Base-by-base conservation (phyloP, 129 eudicot genomes). In the Escallonia rubra region DNA sequence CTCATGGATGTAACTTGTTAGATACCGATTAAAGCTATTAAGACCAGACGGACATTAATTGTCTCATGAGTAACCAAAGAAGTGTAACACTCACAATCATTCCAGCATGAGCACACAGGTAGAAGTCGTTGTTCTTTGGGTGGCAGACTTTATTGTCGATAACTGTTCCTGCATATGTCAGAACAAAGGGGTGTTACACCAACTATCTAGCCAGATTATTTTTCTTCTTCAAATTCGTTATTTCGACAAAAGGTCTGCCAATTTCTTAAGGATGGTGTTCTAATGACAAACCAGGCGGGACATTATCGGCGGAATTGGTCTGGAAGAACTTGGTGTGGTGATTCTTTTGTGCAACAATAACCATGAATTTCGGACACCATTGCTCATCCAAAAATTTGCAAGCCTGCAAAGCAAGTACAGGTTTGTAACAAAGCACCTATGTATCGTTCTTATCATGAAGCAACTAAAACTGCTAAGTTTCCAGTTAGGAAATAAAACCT, bases 321-420 rank as follows among this genome's bases (percentile, higher is more conserved):
- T 78, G 95, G 71, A 88, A 88, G 38, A 92, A 80, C 59, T 92
- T 92, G 3, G 98, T 89, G 64, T 89, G 95, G 41, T 92, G 98
- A 65, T 79, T 82, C 69, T 93, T 93, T 57, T 89, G 95, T 10
- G 96, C 98, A 42, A 93, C 86, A 1, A 89, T 72, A 49, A 93
- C 73, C 53, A 41, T 43, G 59, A 93, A 93, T 83, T 89, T 86
- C 0, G 95, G 96, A 4, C 52, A 46, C 85, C 89, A 79, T 3
- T 38, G 9, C n/a, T 70, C 80, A 7, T 78, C 82, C 44, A 67
- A 44, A 48, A 61, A 72, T 68, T 81, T 77, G 66, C 86, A 79
- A 7, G 91, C 86, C 73, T 85, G 73, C 56, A 60, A 4, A 47
- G 3, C 57, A 61, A 44, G 9, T 43, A 5, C 45, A 9, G 15